These are phyloP conservation scores for Spergularia marina DNA, from an alignment of 148 eudicot genomes.

Conservation along the genomic window DNA sequence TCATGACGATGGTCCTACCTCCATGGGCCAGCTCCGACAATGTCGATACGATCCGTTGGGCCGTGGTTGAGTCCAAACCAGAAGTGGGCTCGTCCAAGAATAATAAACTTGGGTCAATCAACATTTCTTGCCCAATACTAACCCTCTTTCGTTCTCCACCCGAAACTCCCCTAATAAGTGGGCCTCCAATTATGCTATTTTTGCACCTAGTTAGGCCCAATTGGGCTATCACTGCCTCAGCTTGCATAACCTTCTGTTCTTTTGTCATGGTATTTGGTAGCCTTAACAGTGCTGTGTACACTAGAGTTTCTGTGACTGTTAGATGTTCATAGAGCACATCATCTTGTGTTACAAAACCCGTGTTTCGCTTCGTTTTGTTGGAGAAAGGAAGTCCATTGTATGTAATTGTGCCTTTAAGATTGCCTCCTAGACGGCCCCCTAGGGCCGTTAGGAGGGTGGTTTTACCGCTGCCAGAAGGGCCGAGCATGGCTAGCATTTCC, in stretches of 20 bases:
- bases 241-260: slow-evolving; percentile 42
- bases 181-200: slow-evolving; percentile 59
- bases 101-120: slow-evolving; percentile 72
- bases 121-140: slow-evolving; percentile 80
- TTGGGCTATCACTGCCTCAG: slow-evolving; percentile 48
- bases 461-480: slow-evolving; percentile 94
- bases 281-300: slow-evolving; percentile 66
- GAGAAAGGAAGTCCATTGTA: slow-evolving; percentile 66
- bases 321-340: slow-evolving; percentile 68
- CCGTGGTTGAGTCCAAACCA: slow-evolving; percentile 80
- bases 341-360: slow-evolving; percentile 85
- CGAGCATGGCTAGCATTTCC: slow-evolving; percentile 84
- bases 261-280: slow-evolving; percentile 49
- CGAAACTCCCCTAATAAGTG: slow-evolving; percentile 51
- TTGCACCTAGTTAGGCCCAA: slow-evolving; percentile 59
- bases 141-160: slow-evolving; percentile 84
- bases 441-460: slow-evolving; percentile 78
- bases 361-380: slow-evolving; percentile 47
- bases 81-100: slow-evolving; percentile 83
- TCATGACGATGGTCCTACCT: slow-evolving; percentile 65
- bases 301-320: slow-evolving; percentile 69
- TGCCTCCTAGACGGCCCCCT: slow-evolving; percentile 65
- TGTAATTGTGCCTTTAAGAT: slow-evolving; percentile 46
- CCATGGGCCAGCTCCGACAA: slow-evolving; percentile 52
- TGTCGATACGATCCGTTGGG: slow-evolving; percentile 67